A percentile compares a stretch with the other conserved stretches of the same genome.
phyloP scores from a whole-genome alignment of 176 grass and related monocot genomes.

The Rhynchospora tenuis region DNA sequence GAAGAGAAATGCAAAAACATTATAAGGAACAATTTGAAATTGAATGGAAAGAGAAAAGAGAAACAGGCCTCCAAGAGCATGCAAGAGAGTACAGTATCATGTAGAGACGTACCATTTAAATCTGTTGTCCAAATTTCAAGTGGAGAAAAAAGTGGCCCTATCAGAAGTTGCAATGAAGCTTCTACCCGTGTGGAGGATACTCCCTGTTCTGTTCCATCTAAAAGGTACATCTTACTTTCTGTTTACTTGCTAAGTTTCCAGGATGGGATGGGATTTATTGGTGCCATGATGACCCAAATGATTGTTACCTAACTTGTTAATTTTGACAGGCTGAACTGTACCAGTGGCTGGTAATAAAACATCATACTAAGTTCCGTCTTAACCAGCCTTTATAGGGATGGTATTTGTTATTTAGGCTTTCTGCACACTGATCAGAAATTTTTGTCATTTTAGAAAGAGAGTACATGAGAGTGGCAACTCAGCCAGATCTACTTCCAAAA shows the following conservation, averaged over 20 bases:
- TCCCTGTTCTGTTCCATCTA: conserved; percentile 29
- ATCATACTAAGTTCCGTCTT: not conserved
- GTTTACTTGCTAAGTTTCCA: not conserved
- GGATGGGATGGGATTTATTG: not conserved
- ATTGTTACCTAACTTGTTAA: not conserved
- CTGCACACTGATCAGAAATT: not conserved
- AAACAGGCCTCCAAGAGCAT: conserved; percentile 22
- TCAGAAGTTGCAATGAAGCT: not conserved
- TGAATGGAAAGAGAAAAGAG: conserved; percentile 20
- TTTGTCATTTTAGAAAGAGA: conserved; percentile 50
- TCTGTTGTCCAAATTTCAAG: conserved; percentile 26
- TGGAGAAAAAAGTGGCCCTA: conserved; percentile 35
- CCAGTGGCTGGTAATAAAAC: not conserved
- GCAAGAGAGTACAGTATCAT: conserved; percentile 19
- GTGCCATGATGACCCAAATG: not conserved
- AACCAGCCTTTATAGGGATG: not conserved
- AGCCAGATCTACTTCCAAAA: conserved; percentile 48
- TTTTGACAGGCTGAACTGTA: not conserved
- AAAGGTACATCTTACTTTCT: conserved; percentile 44
- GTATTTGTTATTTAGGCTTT: conserved; percentile 3
- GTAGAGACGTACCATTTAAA: conserved; percentile 34
- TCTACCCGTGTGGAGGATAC: conserved; percentile 8
- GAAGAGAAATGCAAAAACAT: conserved; percentile 19
- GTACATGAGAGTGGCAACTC: conserved; percentile 31
- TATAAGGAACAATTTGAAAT: conserved; percentile 26